phyloP scores from a whole-genome alignment of 257 asterid species.

The Ligustrum vulgare region DNA sequence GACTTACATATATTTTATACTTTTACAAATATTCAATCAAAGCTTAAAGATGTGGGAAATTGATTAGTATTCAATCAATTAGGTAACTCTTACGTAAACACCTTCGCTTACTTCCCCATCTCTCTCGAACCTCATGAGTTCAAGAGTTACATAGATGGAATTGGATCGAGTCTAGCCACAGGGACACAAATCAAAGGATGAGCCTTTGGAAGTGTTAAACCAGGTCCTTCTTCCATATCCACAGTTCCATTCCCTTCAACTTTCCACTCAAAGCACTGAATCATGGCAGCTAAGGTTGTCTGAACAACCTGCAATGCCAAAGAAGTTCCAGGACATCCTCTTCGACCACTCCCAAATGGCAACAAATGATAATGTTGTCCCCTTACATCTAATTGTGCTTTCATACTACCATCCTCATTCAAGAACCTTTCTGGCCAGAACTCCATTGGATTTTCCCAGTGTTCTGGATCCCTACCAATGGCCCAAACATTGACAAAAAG shows the following conservation, averaged over 20 bases:
- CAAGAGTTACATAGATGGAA: conserved; percentile 13
- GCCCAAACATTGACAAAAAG: conserved; percentile 75
- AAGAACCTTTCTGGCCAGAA: conserved; percentile 68
- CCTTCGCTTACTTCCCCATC: too few species aligned
- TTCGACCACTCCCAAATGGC: conserved; percentile 75
- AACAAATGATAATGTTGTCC: conserved; percentile 69
- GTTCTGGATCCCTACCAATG: conserved; percentile 52
- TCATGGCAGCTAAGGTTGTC: conserved; percentile 57
- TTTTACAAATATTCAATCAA: too few species aligned
- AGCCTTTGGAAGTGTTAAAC: conserved; percentile 62
- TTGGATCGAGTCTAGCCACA: conserved; percentile 36
- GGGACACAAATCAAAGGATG: conserved; percentile 59
- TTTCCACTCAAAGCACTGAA: conserved; percentile 75
- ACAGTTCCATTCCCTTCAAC: conserved; percentile 34
- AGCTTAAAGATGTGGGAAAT: too few species aligned
- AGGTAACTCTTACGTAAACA: too few species aligned
- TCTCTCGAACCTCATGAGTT: too few species aligned
- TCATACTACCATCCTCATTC: conserved; percentile 27
- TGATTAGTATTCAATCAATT: too few species aligned
- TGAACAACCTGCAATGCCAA: conserved; percentile 69
- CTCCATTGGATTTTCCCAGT: conserved; percentile 67
- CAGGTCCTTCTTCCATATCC: conserved; percentile 67
- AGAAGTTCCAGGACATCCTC: conserved; percentile 82
- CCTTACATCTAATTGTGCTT: conserved; percentile 56
- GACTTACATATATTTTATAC: too few species aligned